Evolutionary conservation across 2,329 filamentous ascomycete genomes (phyloP), one percentile per base, ranked within the genome.

Genomic region (Stachybotrys chlorohalonatus): DNA sequence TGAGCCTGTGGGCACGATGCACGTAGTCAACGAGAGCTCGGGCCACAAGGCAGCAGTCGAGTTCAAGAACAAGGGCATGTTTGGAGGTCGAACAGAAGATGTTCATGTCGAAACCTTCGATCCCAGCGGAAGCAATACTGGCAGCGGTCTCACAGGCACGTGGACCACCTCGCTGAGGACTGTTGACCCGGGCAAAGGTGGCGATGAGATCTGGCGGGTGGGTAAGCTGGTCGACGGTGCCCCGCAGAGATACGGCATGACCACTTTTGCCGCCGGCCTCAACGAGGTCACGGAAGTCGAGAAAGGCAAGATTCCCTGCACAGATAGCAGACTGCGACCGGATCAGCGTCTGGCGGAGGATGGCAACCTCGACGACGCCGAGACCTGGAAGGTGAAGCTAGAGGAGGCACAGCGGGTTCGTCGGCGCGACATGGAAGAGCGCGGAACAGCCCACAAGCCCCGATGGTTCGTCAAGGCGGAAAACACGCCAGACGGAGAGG

Each of bases 41-140:
- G 90, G 92, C 7, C 84, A 88, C 60, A 92, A 90, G 67, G 89
- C 91, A 1, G 79, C 86, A n/a, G 84, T 90, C 50, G 91, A 93
- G 55, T 99, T 99, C 75, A 95, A 94, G 68, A 84, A 87, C 54
- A 95, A 94, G 66, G 93, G 94, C 60, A 96, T 99, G 90, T 99
- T 97, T 73, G 92, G 93, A 36, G 94, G 94, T 13, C 85, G 94
- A 55, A 88, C 87, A 58, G 94, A 99, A 70, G 94, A 99, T 58
- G 89, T 97, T 9, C 78, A 81, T 42, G 86, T 93, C 7, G 86
- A 92, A 62, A 80, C 85, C 1, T 86, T 86, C 60, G 85, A 86
- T 55, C 71, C 79, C 0, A 78, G 86, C 54, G 90, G 90, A 47
- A 71, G 75, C 30, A 77, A 83, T 17, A 80, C 87, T 0, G 80